Evolutionary conservation across 805 yeast species (phyloP).

Genomic region (Cyberlindnera mrakii): DNA sequence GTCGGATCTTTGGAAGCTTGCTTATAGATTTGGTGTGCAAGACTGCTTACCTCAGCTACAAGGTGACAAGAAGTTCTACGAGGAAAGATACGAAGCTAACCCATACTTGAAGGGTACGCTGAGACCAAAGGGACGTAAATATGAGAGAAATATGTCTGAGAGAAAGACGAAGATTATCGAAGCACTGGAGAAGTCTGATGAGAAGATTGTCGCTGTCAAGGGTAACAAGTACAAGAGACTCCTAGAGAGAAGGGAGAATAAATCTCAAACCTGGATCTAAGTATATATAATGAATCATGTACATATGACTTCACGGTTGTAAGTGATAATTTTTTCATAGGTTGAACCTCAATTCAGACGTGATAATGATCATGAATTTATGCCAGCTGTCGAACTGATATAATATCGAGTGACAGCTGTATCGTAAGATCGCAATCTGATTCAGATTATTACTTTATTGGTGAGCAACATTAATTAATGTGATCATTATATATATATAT

Average conservation of each 20-base stretch:
- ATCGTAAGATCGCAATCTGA: too few relatives aligned
- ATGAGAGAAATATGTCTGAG: slow-evolving; percentile 61
- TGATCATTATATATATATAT: too few relatives aligned
- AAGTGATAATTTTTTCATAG: neutral
- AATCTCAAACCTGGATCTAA: slow-evolving; percentile 21
- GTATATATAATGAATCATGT: neutral
- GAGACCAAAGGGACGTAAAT: slow-evolving; percentile 72
- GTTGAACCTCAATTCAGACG: too few relatives aligned
- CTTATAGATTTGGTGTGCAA: slow-evolving; percentile 72
- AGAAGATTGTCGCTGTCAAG: slow-evolving; percentile 47
- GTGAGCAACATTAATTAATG: too few relatives aligned
- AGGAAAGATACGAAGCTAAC: slow-evolving; percentile 67
- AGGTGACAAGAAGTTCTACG: slow-evolving; percentile 57
- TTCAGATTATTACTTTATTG: too few relatives aligned
- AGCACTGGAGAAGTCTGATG: slow-evolving; percentile 65
- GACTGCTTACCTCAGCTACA: slow-evolving; percentile 61
- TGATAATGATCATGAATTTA: too few relatives aligned
- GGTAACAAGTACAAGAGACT: slow-evolving; percentile 24
- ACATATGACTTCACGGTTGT: neutral
- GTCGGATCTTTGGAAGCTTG: slow-evolving; percentile 77
- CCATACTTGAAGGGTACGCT: slow-evolving; percentile 70
- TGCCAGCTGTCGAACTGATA: neutral
- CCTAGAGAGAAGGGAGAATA: slow-evolving; percentile 19
- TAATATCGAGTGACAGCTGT: neutral
- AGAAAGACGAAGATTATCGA: slow-evolving; percentile 56